Evolutionary conservation across 805 yeast species (phyloP).

Genomic region (Barnettozyma californica): DNA sequence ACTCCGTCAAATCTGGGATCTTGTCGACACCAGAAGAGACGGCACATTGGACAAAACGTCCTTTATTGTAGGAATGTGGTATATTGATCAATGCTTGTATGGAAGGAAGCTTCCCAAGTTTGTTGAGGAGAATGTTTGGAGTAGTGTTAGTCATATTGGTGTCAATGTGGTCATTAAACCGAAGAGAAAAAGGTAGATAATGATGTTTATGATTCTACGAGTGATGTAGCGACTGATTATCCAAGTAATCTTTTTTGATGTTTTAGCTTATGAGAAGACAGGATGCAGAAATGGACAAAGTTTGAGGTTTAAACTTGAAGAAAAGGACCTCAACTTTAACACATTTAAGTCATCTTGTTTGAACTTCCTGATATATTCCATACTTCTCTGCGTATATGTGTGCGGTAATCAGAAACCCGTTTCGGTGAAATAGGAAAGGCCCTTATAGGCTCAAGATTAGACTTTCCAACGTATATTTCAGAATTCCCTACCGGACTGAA

Average conservation of each 20-base stretch:
- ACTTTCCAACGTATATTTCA: too few species aligned
- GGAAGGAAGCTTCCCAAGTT: conserved; percentile 82
- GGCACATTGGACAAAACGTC: conserved; percentile 77
- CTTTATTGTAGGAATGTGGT: conserved; percentile 96
- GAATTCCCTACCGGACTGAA: too few species aligned
- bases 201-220: neutral
- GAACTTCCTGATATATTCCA: too few species aligned
- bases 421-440: too few species aligned
- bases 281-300: too few species aligned
- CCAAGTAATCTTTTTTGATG: neutral
- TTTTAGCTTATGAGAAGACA: neutral
- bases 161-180: conserved; percentile 25
- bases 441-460: too few species aligned
- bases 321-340: too few species aligned
- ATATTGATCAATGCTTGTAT: conserved; percentile 91
- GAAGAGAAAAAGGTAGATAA: conserved; percentile 14
- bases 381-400: too few species aligned
- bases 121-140: conserved; percentile 72
- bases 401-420: too few species aligned
- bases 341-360: too few species aligned
- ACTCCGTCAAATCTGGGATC: conserved; percentile 59
- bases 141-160: conserved; percentile 56
- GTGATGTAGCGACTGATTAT: neutral
- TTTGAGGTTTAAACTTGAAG: too few species aligned
- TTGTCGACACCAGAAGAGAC: conserved; percentile 61